Base-by-base conservation (phyloP, 345 rosid genomes). In the Euphorbia pulcherrima region DNA sequence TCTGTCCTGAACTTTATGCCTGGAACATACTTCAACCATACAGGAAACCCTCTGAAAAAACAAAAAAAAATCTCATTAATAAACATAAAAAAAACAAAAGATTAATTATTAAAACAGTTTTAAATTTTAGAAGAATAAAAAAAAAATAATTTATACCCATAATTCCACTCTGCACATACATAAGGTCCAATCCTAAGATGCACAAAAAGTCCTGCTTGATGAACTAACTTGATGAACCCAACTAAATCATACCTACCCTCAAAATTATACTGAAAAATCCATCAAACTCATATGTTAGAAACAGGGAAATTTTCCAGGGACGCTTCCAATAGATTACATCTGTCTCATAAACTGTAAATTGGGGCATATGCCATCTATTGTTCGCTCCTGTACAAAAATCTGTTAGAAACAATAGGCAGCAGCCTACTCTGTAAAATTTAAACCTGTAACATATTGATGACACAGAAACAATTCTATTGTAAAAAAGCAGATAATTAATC, bases 11-110 rank as follows among this genome's bases (percentile, higher is more conserved):
- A 74, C 55, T 46, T 69, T 26, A 74, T 74, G 52, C 78, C 73
- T 23, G 73, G 78, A 47, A 74, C 69, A 57, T 33, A 74, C 61
- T 74, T 74, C 73, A 74, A 74, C 78, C 78, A 74, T 56, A 74
- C 78, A 18, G 78, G 78, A 64, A 74, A 74, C n/a, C 78, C 78
- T 1, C 78, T 68, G 37, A n/a, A 28, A 35, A 60, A 24, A 6
- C n/a, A 47, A 13, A 59, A 27, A n/a, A n/a, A n/a, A n/a, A n/a
- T n/a, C n/a, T n/a, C n/a, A n/a, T n/a, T n/a, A n/a, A n/a, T n/a
- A n/a, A n/a, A n/a, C n/a, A n/a, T 17, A 53, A 24, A 29, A 17
- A 26, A 63, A 20, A 11, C 17, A 14, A 47, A 55, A 23, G 29
- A 37, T 30, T n/a, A 64, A n/a, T 21, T 26, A 1, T 8, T 30